A percentile compares a stretch with the other conserved stretches of the same genome.
phyloP scores from a whole-genome alignment of 108 stramenopile species.

The Nitzschia sp. region DNA sequence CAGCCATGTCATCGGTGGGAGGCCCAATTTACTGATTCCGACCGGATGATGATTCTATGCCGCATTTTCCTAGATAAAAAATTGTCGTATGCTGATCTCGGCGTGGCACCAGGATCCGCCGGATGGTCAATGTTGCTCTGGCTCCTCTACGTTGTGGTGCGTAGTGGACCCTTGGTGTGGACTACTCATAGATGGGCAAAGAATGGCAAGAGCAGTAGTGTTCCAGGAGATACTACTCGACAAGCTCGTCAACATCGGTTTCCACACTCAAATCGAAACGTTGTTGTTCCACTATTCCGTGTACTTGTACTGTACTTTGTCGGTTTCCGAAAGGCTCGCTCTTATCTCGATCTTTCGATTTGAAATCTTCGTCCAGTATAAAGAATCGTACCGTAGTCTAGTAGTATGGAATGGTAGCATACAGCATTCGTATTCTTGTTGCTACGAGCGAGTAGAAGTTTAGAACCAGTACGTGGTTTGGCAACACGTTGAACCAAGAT shows the following conservation, averaged over 20 bases:
- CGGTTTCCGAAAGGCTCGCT: no score
- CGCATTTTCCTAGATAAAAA: neutral
- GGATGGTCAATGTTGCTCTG: neutral
- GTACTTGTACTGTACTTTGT: no score
- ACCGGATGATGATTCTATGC: neutral
- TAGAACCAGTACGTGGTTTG: no score
- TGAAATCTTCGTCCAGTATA: no score
- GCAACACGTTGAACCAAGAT: no score
- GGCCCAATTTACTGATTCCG: neutral
- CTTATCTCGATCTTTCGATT: no score
- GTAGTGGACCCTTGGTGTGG: neutral
- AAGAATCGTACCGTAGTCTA: no score
- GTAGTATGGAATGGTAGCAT: no score
- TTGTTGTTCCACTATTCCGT: no score
- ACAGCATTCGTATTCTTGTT: no score
- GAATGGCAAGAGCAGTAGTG: neutral
- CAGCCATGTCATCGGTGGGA: neutral
- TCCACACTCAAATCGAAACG: neutral
- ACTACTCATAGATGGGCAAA: neutral
- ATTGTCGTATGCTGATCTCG: neutral
- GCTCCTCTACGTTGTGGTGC: no score
- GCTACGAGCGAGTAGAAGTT: no score
- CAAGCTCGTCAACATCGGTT: neutral
- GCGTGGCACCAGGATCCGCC: neutral
- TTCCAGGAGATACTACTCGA: neutral